Conservation (phyloP, 2,329 filamentous ascomycete species). For the Exophiala aquamarina region DNA sequence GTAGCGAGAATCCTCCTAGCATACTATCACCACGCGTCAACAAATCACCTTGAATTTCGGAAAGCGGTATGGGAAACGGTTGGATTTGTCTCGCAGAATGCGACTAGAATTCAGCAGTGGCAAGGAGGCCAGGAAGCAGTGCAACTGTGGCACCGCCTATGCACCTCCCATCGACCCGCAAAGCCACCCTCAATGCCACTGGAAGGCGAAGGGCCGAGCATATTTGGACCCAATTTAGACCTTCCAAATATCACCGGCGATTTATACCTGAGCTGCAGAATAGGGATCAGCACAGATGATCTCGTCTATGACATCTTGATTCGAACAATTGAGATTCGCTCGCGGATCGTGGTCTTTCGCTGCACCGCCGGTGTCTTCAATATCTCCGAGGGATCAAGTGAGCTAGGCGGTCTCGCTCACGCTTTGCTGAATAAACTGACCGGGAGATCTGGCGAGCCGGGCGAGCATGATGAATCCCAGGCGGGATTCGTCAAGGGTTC, state of each 20-base stretch:
- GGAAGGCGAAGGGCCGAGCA: constrained; percentile 13
- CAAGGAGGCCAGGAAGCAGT: constrained; percentile 7
- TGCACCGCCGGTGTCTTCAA: constrained; percentile 12
- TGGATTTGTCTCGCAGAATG: constrained; percentile 2
- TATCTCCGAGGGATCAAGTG: constrained; percentile 3
- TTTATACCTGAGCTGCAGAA: constrained; percentile 21
- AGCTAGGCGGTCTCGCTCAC: not conserved
- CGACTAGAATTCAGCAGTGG: not conserved
- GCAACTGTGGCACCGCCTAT: constrained; percentile 29
- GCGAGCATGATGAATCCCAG: constrained; percentile 10
- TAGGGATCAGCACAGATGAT: constrained; percentile 24
- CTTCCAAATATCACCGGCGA: constrained; percentile 18
- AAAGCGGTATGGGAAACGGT: constrained; percentile 5
- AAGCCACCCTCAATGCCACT: constrained; percentile 23
- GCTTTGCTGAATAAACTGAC: constrained; percentile 1
- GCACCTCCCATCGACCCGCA: constrained; percentile 22
- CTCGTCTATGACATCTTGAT: constrained; percentile 29
- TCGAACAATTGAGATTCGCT: constrained; percentile 26
- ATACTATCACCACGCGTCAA: constrained; percentile 15
- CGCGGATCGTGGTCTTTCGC: constrained; percentile 21
- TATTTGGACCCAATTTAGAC: not conserved
- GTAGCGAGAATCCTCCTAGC: constrained; percentile 11
- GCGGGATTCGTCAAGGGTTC: constrained; percentile 19
- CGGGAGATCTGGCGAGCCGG: not conserved
- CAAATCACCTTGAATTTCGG: constrained; percentile 13